Evolutionary conservation across 2,329 filamentous ascomycete genomes (phyloP), one percentile per base, ranked within the genome.

Genomic region (Plectosphaerella plurivora): DNA sequence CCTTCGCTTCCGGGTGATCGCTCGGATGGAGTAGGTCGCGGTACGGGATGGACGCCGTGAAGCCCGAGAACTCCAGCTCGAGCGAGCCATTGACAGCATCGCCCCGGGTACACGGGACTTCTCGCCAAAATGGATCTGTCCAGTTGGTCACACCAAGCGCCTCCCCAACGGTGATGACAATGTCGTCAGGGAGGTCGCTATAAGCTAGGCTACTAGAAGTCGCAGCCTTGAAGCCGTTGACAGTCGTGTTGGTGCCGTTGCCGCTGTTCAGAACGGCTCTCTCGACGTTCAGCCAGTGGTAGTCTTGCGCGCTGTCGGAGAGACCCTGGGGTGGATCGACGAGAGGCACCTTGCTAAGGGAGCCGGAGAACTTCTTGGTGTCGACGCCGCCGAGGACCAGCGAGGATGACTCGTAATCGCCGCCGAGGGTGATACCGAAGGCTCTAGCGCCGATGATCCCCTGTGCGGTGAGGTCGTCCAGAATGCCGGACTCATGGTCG

Each of bases 391-490:
- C 55, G 15, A 57, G 41, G 4, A 57, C 44, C 3, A 57, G 37
- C 22, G 39, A 46, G 9, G 53, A 51, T 3, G 51, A 45, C 22
- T 41, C 41, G 14, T 16, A 39, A 1, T 41, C 36, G 20, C 44
- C 25, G 28, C 53, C 73, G 46, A 82, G 72, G 73, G 86, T 89
- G 20, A 91, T 67, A 55, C 84, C 88, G 69, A 88, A 91, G 4
- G 84, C 83, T 58, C 82, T 81, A 36, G 75, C 76, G 51, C 77
- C 74, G 63, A 89, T 88, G 50, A 79, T 63, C 45, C 79, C 81
- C 61, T 88, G 78, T 20, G 78, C 65, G 22, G 82, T 74, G 63
- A 94, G 75, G 57, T 20, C 16, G 16, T 44, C 41, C 41, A 44
- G 16, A 5, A 44, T 44, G 41, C 41, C 18, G n/a, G 41, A 5